A percentile compares a stretch with the other conserved stretches of the same genome.
Evolutionary conservation across 2,329 filamentous ascomycete species (phyloP).

Genomic region (Calonectria pseudoturangicola): DNA sequence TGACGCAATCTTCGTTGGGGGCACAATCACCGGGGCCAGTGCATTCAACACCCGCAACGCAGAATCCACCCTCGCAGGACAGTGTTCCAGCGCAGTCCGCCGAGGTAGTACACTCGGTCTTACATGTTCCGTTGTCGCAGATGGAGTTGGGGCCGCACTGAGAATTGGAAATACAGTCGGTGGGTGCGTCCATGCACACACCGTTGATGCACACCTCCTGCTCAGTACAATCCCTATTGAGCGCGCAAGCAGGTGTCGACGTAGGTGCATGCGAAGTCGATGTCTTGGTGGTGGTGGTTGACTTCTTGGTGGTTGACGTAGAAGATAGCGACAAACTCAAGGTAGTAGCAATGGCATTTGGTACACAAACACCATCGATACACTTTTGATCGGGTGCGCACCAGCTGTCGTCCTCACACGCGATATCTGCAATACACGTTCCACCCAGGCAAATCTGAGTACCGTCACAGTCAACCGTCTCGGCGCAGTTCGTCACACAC

Average conservation of each 20-base stretch:
- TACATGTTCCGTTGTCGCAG: neutral
- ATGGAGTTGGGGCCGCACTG: slow-evolving; percentile 6
- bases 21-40: no score
- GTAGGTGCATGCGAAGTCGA: neutral
- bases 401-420: neutral
- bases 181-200: neutral
- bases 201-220: slow-evolving; percentile 3
- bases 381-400: neutral
- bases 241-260: neutral
- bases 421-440: neutral
- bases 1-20: neutral
- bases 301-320: neutral
- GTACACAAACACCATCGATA: neutral
- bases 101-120: neutral
- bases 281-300: neutral
- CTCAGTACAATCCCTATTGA: slow-evolving; percentile 16
- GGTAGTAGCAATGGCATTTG: neutral
- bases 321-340: neutral
- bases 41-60: no score
- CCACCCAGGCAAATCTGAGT: neutral
- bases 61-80: no score
- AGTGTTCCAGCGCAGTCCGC: neutral
- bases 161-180: neutral
- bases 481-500: neutral
- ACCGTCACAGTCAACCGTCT: neutral